phyloP scores from a whole-genome alignment of 805 yeast genomes.

The Candida ulmi region DNA sequence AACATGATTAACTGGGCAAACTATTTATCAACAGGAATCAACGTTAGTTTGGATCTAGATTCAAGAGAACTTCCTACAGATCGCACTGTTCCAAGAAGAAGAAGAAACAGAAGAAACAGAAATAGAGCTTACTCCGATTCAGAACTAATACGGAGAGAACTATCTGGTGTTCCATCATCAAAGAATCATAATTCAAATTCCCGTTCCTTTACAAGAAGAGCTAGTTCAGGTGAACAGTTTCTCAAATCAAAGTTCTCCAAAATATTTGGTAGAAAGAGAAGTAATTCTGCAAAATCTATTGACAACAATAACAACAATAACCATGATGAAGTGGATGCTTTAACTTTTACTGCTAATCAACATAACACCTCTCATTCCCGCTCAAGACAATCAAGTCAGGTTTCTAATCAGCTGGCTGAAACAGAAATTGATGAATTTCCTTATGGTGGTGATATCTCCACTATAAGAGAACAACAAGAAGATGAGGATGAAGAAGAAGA shows the following conservation, averaged over 20 bases:
- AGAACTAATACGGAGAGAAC: conserved; percentile 21
- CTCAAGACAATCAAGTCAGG: background rate
- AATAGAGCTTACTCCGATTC: conserved; percentile 22
- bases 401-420: background rate
- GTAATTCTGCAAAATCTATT: background rate
- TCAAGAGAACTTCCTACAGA: conserved; percentile 69
- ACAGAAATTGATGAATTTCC: background rate
- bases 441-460: background rate
- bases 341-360: background rate
- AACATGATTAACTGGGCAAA: conserved; percentile 77
- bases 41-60: conserved; percentile 70
- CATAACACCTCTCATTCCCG: background rate
- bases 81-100: conserved; percentile 75
- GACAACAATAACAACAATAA: too few relatives aligned
- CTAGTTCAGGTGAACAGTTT: conserved; percentile 12
- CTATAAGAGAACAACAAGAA: conserved; percentile 19
- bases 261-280: conserved; percentile 11
- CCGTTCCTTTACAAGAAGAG: conserved; percentile 10
- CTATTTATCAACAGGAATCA: conserved; percentile 68
- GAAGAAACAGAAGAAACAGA: conserved; percentile 39
- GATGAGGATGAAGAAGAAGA: conserved; percentile 10
- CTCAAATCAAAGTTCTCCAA: conserved; percentile 6
- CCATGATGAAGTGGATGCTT: too few relatives aligned
- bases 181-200: background rate
- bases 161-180: conserved; percentile 15